phyloP scores from a whole-genome alignment of 2,329 filamentous ascomycete species.

The Monosporascus sp. region DNA sequence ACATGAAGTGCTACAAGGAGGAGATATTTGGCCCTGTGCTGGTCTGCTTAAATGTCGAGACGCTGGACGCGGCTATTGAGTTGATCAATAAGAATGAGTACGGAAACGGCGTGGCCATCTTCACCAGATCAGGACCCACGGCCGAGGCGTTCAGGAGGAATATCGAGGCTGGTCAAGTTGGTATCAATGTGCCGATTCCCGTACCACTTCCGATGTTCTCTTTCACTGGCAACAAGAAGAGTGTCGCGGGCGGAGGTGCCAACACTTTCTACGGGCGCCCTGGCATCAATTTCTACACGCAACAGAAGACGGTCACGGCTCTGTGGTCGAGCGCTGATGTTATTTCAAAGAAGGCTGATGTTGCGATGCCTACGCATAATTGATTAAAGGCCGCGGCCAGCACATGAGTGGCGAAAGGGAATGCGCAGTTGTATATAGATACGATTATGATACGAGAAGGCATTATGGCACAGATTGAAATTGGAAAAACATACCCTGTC shows the following conservation, averaged over 20 bases:
- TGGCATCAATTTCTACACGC: slow-evolving; percentile 91
- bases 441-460: no score
- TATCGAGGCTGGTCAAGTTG: slow-evolving; percentile 81
- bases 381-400: slow-evolving; percentile 8
- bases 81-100: slow-evolving; percentile 84
- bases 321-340: slow-evolving; percentile 86
- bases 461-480: no score
- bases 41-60: slow-evolving; percentile 73
- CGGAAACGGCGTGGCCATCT: slow-evolving; percentile 81
- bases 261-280: slow-evolving; percentile 95
- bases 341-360: slow-evolving; percentile 75
- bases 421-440: no score
- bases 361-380: slow-evolving; percentile 70
- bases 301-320: slow-evolving; percentile 94
- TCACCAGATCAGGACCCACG: slow-evolving; percentile 72
- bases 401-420: no score
- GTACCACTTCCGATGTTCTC: slow-evolving; percentile 68
- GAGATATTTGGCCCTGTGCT: slow-evolving; percentile 85
- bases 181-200: slow-evolving; percentile 78
- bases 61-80: slow-evolving; percentile 73
- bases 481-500: no score
- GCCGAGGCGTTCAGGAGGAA: slow-evolving; percentile 73
- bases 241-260: slow-evolving; percentile 82
- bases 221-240: slow-evolving; percentile 80
- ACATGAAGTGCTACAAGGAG: slow-evolving; percentile 80